A percentile compares a stretch with the other conserved stretches of the same genome.
These are phyloP conservation scores for Anisodus acutangulus DNA, from an alignment of 257 asterid species.

Conservation along the genomic window DNA sequence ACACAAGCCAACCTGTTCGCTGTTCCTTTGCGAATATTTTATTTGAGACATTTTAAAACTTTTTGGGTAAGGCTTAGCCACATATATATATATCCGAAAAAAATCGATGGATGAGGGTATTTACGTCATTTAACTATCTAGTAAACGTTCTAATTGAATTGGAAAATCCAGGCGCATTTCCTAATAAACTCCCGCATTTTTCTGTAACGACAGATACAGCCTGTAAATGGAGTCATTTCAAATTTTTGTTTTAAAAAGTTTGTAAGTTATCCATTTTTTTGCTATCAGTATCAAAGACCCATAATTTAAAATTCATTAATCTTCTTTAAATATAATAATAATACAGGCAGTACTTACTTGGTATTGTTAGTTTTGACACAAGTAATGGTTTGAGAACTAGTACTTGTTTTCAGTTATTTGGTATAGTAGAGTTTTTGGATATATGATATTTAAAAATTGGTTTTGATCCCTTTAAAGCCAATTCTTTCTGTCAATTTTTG, in stretches of 20 bases:
- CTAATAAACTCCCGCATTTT: not conserved
- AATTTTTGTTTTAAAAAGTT: not conserved
- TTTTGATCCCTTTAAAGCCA: not conserved
- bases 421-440: not conserved
- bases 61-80: not conserved
- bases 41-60: not conserved
- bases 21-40: not conserved
- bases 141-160: conserved; percentile 1
- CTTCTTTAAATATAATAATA: not conserved
- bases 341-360: not conserved
- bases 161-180: not conserved
- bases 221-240: conserved; percentile 22
- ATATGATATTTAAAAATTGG: not conserved
- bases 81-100: conserved; percentile 7
- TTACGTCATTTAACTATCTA: not conserved
- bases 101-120: not conserved
- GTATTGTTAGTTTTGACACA: not conserved
- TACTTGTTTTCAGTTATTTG: not conserved
- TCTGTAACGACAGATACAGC: conserved; percentile 3
- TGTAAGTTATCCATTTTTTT: not conserved
- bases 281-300: not conserved
- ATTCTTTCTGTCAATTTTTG: not conserved
- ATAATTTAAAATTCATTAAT: not conserved
- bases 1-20: not conserved
- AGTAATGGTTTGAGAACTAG: no score